Evolutionary conservation across 306 rosid species (phyloP), one percentile per base, ranked within the genome.

Genomic region (Biancaea sappan): DNA sequence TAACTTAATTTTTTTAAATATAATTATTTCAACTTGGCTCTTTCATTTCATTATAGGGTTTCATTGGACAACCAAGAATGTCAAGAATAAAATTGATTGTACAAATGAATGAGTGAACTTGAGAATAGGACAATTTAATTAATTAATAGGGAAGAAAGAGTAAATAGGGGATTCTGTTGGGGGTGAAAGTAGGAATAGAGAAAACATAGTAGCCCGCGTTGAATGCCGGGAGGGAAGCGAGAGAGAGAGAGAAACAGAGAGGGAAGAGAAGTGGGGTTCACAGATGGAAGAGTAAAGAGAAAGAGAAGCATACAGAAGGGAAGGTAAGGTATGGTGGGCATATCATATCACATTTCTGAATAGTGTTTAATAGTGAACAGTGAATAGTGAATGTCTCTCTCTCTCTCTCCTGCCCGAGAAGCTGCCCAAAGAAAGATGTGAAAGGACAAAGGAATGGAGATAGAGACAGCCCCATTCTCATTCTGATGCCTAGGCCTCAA

Each of bases 211-310:
- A 86, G 85, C 84, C 89, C 85, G 85, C 85, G 76, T 77, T 83
- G 89, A 82, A 85, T 85, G 92, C 72, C 79, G 92, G 91, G 96
- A 79, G 65, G 44, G 96, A 86, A 25, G 80, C 13, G 37, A 16
- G 32, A n/a, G 44, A 60, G 43, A 60, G 18, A 18, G 12, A n/a
- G 47, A 60, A 31, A n/a, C 79, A 86, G 88, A 76, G 81, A 79
- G 65, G 44, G 96, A 86, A 25, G 80, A 21, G 37, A 37, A 59
- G 35, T 12, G 41, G 40, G 29, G 13, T 9, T n/a, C n/a, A n/a
- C n/a, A n/a, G n/a, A n/a, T n/a, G n/a, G n/a, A n/a, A n/a, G n/a
- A n/a, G n/a, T 47, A 16, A 60, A n/a, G 44, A 60, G 43, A 60
- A 34, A 18, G 12, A n/a, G 47, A 60, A 31, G 43, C 11, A 34